phyloP scores from a whole-genome alignment of 2,329 filamentous ascomycete genomes.

The Zalaria obscura region DNA sequence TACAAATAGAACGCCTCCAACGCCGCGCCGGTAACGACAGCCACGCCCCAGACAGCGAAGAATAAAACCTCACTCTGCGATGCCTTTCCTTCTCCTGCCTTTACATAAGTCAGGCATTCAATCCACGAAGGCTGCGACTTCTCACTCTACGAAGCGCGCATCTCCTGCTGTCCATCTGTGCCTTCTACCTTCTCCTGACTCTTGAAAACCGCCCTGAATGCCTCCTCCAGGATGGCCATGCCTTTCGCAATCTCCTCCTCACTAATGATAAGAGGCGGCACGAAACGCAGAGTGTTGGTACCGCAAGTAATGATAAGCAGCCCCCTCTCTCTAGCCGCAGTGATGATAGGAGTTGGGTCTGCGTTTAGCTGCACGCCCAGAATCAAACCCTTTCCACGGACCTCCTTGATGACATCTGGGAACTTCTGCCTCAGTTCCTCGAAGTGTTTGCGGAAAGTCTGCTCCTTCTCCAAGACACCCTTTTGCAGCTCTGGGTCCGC shows the following conservation, averaged over 20 bases:
- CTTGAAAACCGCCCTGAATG: conserved; percentile 42
- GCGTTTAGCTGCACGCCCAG: conserved; percentile 69
- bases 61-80: too few species aligned
- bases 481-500: conserved; percentile 56
- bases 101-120: too few species aligned
- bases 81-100: too few species aligned
- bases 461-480: conserved; percentile 54
- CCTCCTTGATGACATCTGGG: conserved; percentile 61
- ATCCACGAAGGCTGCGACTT: too few species aligned
- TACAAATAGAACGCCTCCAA: too few species aligned
- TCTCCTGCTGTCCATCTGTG: conserved; percentile 31
- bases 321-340: conserved; percentile 74
- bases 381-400: conserved; percentile 73
- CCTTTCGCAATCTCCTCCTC: conserved; percentile 69
- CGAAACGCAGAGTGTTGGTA: conserved; percentile 81
- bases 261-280: conserved; percentile 71
- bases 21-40: too few species aligned
- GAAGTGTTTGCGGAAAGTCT: conserved; percentile 45
- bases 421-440: conserved; percentile 41
- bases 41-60: too few species aligned
- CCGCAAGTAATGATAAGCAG: conserved; percentile 85
- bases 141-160: conserved; percentile 11
- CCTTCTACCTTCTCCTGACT: conserved; percentile 18
- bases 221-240: conserved; percentile 59
- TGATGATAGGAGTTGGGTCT: conserved; percentile 62